A percentile compares a stretch with the other conserved stretches of the same genome.
phyloP scores from a whole-genome alignment of 352 stramenopile species.

The Globisporangium emineosum region DNA sequence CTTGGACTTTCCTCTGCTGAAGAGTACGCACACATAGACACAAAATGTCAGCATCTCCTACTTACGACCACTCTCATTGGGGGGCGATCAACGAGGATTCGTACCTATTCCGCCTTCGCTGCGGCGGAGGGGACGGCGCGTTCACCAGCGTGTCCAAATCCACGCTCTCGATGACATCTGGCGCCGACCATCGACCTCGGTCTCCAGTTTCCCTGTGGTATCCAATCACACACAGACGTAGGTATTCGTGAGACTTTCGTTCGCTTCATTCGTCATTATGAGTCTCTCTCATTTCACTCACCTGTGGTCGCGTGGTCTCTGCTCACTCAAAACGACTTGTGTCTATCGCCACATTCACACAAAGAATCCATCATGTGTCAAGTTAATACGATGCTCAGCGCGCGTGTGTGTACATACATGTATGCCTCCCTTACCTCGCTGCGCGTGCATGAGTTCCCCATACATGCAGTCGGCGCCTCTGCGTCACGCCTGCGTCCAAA shows the following conservation, averaged over 20 bases:
- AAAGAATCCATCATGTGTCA: background rate
- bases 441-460: slow-evolving; percentile 65
- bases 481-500: slow-evolving; percentile 2
- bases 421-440: slow-evolving; percentile 32
- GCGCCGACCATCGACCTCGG: slow-evolving; percentile 65
- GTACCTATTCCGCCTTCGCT: slow-evolving; percentile 55
- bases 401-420: too few relatives aligned
- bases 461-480: slow-evolving; percentile 18
- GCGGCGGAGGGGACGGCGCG: slow-evolving; percentile 53
- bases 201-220: slow-evolving; percentile 22
- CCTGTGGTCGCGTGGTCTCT: slow-evolving; percentile 38
- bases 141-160: slow-evolving; percentile 80
- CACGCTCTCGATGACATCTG: slow-evolving; percentile 55
- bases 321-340: slow-evolving; percentile 65
- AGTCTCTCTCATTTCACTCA: slow-evolving; percentile 12
- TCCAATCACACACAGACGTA: background rate
- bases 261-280: background rate
- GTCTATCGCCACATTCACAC: slow-evolving; percentile 25
- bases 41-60: background rate
- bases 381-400: background rate
- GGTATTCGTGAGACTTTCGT: background rate
- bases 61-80: background rate
- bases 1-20: slow-evolving; percentile 28
- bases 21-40: background rate
- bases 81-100: slow-evolving; percentile 6